Evolutionary conservation across 2,329 filamentous ascomycete genomes (phyloP), one percentile per base, ranked within the genome.

Genomic region (Zymoseptoria ardabiliae): DNA sequence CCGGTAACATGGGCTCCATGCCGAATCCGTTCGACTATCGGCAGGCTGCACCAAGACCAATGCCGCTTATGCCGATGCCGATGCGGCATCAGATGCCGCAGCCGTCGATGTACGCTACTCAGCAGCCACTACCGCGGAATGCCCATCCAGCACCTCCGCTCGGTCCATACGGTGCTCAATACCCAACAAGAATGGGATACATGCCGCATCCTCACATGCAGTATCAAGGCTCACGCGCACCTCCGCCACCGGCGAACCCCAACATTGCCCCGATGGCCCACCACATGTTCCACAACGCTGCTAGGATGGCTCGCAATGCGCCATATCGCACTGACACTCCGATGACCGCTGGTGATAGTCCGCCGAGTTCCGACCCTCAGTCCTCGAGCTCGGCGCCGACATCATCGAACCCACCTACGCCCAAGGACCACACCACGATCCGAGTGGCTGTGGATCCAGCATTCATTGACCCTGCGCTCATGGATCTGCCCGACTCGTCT

Each of bases 281-380:
- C 56, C 63, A 65, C 28, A 71, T 71, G 63, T 71, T 71, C 48
- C 69, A 71, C 61, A 71, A 72, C 54, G 70, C 70, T 52, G 69
- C 68, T 52, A 67, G 70, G 11, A 68, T 70, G 66, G 69, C 68
- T 45, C 65, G 70, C 13, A 61, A 68, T 17, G 52, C 70, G 17
- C 71, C 70, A 28, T 68, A 67, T 20, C 71, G 71, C 28, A 69
- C 66, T 22, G 70, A 70, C 54, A 73, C 70, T 1, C 72, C 73
- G 6, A 66, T 74, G 57, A 73, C 72, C 4, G 35, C 35, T 45
- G 74, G 77, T 50, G 70, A 71, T 1, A 73, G 76, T 13, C 68
- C 71, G 5, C 74, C 75, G 13, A 78, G 76, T 1, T 79, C 77
- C 1, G 77, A 78, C 59, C 71, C 74, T 50, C 71, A 74, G 41